Conservation (phyloP, 2,329 filamentous ascomycete genomes). For the Verticillium klebahnii region DNA sequence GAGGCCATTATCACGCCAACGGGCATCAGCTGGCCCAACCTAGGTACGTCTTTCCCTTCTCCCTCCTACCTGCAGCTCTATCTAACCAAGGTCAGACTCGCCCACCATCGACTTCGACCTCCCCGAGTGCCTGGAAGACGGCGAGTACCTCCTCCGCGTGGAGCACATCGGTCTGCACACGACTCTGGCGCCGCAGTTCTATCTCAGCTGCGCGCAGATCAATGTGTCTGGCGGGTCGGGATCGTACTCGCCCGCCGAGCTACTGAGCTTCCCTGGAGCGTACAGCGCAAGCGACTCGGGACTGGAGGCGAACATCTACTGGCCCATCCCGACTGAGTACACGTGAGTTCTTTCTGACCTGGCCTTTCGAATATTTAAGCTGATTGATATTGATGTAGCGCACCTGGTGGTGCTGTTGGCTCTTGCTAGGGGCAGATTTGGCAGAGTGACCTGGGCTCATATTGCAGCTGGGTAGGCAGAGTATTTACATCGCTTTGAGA, state of each 20-base stretch:
- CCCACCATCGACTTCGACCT: conserved; percentile 31
- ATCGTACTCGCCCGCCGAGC: conserved; percentile 27
- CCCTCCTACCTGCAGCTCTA: not conserved
- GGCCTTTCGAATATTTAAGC: not conserved
- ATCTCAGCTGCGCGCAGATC: conserved; percentile 26
- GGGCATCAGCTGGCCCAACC: conserved; percentile 34
- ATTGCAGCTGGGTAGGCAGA: too few relatives aligned
- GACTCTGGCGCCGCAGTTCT: conserved; percentile 39
- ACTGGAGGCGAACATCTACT: conserved; percentile 35
- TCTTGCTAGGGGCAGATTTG: not conserved
- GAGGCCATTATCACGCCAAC: conserved; percentile 27
- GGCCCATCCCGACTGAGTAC: conserved; percentile 32
- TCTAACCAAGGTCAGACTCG: not conserved
- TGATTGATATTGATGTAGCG: not conserved
- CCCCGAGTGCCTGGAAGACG: conserved; percentile 35
- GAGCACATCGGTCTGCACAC: conserved; percentile 41
- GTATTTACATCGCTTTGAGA: too few relatives aligned
- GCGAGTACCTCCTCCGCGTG: conserved; percentile 34
- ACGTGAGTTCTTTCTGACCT: conserved; percentile 13
- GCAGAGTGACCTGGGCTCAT: too few relatives aligned
- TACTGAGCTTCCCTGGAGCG: conserved; percentile 31
- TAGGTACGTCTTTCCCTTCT: conserved; percentile 17
- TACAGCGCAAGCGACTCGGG: conserved; percentile 33
- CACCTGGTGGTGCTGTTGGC: not conserved
- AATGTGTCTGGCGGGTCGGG: conserved; percentile 33